A percentile compares a stretch with the other conserved stretches of the same genome.
phyloP scores from a whole-genome alignment of 176 grass and related monocot genomes.

The Aegilops speltoides region DNA sequence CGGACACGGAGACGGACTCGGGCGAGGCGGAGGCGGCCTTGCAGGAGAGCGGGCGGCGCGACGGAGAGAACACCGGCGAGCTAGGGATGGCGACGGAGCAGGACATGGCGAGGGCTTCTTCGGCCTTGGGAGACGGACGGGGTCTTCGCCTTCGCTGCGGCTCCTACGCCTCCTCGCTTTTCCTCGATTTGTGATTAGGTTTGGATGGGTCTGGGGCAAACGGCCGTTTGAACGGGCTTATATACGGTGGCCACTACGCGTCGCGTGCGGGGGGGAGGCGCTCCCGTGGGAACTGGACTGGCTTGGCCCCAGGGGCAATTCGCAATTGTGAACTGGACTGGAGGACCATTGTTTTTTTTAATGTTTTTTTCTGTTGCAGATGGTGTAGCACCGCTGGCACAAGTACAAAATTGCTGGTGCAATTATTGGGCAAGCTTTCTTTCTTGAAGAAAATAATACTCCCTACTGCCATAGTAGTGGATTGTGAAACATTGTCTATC shows the following conservation, averaged over 20 bases:
- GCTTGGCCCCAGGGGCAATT: background rate
- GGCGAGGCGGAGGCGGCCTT: conserved; percentile 68
- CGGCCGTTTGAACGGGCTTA: conserved; percentile 44
- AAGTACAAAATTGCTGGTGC: background rate
- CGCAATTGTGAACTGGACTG: background rate
- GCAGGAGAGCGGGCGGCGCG: conserved; percentile 71
- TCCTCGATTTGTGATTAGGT: conserved; percentile 19
- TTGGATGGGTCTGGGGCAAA: conserved; percentile 23
- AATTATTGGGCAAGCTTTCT: background rate
- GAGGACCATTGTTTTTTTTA: background rate
- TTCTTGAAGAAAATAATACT: background rate
- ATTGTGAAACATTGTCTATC: too few relatives aligned
- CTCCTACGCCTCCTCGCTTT: background rate
- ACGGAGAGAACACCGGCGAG: conserved; percentile 92
- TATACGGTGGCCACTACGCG: conserved; percentile 30
- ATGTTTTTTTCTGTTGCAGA: conserved; percentile 10
- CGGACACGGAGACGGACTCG: conserved; percentile 44
- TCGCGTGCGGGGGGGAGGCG: conserved; percentile 1
- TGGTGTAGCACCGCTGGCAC: background rate
- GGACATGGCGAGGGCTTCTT: conserved; percentile 45
- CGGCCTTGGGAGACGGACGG: background rate
- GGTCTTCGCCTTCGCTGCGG: background rate
- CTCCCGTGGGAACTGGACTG: conserved; percentile 7
- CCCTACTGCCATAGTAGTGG: background rate
- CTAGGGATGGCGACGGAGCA: conserved; percentile 88